phyloP scores from a whole-genome alignment of 345 rosid species.

The Eucalyptus globulus region DNA sequence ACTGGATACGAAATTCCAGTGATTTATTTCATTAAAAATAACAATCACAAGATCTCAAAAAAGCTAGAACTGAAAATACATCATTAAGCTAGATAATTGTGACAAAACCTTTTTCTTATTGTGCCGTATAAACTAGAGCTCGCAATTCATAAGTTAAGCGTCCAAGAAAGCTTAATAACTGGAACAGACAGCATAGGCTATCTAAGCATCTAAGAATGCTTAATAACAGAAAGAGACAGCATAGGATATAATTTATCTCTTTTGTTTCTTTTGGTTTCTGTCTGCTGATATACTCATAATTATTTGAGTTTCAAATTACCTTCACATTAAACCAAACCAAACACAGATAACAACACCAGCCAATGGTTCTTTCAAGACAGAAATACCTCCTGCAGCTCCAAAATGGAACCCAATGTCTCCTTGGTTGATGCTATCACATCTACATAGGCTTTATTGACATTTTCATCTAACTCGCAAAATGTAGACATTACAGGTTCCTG shows the following conservation, averaged over 20 bases:
- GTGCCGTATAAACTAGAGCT: background rate
- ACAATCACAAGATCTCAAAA: background rate
- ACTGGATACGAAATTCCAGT: background rate
- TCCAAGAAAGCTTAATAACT: background rate
- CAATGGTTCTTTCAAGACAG: background rate
- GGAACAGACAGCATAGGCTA: background rate
- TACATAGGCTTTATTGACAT: constrained; percentile 39
- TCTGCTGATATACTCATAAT: background rate
- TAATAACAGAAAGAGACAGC: background rate
- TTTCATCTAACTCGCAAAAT: constrained; percentile 46
- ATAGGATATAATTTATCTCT: background rate
- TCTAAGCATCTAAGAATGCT: background rate
- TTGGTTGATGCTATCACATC: constrained; percentile 54
- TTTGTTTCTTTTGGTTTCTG: background rate
- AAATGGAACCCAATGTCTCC: constrained; percentile 62
- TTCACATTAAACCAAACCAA: background rate
- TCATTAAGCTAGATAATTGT: background rate
- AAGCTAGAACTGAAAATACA: background rate
- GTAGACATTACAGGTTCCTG: constrained; percentile 60
- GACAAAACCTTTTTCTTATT: background rate
- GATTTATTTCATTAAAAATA: background rate
- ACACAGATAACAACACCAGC: background rate
- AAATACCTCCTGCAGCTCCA: constrained; percentile 71
- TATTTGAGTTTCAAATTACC: background rate
- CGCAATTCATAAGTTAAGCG: background rate